Evolutionary conservation across 1,284 basidiomycete genomes (phyloP).

Genomic region (Ustilago vetiveriae): DNA sequence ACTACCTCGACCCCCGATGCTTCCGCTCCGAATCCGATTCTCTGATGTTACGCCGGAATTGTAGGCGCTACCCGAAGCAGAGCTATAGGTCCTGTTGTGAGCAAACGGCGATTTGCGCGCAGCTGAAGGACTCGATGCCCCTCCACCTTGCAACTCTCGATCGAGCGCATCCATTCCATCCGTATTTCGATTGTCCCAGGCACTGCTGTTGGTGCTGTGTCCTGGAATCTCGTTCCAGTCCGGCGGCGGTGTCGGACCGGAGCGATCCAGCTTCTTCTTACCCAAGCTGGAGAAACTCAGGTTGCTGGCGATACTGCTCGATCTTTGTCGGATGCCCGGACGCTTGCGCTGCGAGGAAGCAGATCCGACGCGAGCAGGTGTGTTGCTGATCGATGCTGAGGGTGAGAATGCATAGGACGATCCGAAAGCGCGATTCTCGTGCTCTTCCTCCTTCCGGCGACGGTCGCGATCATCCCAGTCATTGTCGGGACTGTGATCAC

Average conservation of each 20-base stretch:
- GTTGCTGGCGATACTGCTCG: conserved; percentile 36
- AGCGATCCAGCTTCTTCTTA: conserved; percentile 37
- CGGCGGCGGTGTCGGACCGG: conserved; percentile 34
- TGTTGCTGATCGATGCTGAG: conserved; percentile 30
- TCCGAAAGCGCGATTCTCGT: conserved; percentile 21
- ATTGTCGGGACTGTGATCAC: conserved; percentile 7
- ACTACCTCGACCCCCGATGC: conserved; percentile 15
- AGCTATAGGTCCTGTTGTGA: conserved; percentile 19
- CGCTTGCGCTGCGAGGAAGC: conserved; percentile 26
- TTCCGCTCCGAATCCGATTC: conserved; percentile 14
- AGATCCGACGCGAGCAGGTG: conserved; percentile 30
- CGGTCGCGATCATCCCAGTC: conserved; percentile 19
- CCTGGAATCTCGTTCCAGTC: conserved; percentile 40
- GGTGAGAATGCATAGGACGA: conserved; percentile 43
- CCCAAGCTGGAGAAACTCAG: conserved; percentile 36
- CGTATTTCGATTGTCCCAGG: conserved; percentile 13
- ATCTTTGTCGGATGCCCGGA: conserved; percentile 26
- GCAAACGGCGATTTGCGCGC: conserved; percentile 16
- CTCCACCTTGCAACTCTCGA: conserved; percentile 51
- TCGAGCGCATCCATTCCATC: conserved; percentile 57
- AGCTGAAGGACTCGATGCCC: conserved; percentile 11
- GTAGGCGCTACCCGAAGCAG: conserved; percentile 4
- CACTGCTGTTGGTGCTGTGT: conserved; percentile 20
- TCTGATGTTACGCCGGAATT: conserved; percentile 3
- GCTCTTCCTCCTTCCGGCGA: conserved; percentile 14